Evolutionary conservation across 352 stramenopile species (phyloP).

Genomic region (Phytophthora sp.): DNA sequence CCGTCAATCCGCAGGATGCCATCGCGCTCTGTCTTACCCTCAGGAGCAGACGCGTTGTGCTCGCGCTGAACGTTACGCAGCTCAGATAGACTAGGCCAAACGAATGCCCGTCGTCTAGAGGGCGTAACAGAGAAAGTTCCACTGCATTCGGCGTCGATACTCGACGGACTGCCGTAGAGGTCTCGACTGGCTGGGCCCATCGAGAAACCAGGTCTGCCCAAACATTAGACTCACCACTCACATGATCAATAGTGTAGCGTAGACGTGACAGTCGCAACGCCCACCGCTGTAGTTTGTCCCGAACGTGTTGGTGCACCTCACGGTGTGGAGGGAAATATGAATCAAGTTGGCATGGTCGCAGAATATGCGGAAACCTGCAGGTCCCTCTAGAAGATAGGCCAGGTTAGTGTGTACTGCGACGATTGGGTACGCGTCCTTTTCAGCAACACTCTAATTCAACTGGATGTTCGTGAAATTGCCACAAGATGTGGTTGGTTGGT

Average conservation of each 20-base stretch:
- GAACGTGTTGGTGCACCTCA: neutral
- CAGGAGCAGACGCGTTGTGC: no score
- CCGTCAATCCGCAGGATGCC: neutral
- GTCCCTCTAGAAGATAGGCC: neutral
- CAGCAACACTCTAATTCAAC: no score
- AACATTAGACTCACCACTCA: neutral
- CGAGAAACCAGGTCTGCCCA: neutral
- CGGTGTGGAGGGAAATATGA: neutral
- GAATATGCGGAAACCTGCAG: neutral
- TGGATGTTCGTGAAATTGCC: no score
- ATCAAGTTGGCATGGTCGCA: neutral
- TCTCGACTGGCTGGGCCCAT: no score
- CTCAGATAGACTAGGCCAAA: no score
- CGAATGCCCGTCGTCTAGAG: no score
- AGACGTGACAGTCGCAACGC: neutral
- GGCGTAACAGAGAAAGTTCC: no score
- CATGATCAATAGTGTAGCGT: neutral
- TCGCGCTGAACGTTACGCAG: no score
- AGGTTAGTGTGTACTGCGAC: neutral
- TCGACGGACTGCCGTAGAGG: neutral
- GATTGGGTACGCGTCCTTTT: neutral
- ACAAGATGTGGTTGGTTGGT: no score
- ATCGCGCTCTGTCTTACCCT: no score
- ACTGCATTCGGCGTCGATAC: neutral
- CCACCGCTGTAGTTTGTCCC: constrained; percentile 3